phyloP scores from a whole-genome alignment of 805 yeast species.

The Candida arabinofermentans region DNA sequence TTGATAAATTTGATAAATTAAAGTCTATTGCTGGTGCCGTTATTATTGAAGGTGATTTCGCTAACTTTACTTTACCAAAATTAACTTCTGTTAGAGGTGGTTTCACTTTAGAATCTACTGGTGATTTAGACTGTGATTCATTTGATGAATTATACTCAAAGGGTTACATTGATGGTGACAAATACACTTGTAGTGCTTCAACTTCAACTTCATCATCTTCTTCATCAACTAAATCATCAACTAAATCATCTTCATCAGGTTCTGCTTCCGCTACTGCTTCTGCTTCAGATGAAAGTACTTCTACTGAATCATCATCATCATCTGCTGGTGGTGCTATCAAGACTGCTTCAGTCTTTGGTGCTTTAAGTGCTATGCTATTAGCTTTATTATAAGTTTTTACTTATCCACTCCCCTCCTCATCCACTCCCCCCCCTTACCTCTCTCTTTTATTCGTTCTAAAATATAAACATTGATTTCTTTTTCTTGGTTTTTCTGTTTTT shows the following conservation, averaged over 20 bases:
- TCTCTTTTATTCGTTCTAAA: no score
- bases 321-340: slow-evolving; percentile 25
- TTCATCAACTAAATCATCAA: slow-evolving; percentile 25
- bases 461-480: background rate
- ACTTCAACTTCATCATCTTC: slow-evolving; percentile 44
- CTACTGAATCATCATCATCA: slow-evolving; percentile 31
- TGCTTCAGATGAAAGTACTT: slow-evolving; percentile 36
- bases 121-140: slow-evolving; percentile 76
- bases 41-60: slow-evolving; percentile 72
- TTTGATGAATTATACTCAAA: slow-evolving; percentile 68
- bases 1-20: slow-evolving; percentile 73
- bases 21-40: slow-evolving; percentile 86
- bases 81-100: slow-evolving; percentile 88
- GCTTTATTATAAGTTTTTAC: slow-evolving; percentile 52
- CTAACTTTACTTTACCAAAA: slow-evolving; percentile 69
- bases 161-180: slow-evolving; percentile 84
- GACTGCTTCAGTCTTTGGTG: slow-evolving; percentile 43
- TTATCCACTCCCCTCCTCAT: no score
- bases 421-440: no score
- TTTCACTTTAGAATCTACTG: slow-evolving; percentile 70
- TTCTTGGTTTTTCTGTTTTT: background rate
- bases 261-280: slow-evolving; percentile 27
- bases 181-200: slow-evolving; percentile 73
- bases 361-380: slow-evolving; percentile 45
- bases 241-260: slow-evolving; percentile 26